Percentiles rank a stretch among this genome's conserved stretches.
Conservation (phyloP, 1,284 basidiomycete genomes). For the Malassezia yamatoensis region DNA sequence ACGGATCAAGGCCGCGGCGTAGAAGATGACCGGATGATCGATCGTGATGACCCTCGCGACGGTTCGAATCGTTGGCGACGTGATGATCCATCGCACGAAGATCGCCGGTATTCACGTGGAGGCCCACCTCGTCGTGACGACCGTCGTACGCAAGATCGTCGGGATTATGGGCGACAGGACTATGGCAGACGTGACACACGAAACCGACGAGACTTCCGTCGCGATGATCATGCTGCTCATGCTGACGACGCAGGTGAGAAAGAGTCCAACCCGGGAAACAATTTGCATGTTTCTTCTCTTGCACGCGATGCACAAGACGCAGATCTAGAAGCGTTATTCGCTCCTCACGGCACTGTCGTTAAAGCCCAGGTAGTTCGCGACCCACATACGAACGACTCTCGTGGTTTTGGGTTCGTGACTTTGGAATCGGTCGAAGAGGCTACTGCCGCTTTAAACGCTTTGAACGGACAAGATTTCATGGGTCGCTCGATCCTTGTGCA, state of each 20-base stretch:
- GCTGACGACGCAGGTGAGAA: slow-evolving; percentile 47
- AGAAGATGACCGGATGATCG: not conserved
- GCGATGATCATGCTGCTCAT: not conserved
- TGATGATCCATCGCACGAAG: not conserved
- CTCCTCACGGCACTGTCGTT: slow-evolving; percentile 63
- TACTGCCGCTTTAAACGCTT: slow-evolving; percentile 70
- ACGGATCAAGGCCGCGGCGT: not conserved
- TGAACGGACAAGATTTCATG: slow-evolving; percentile 72
- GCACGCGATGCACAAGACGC: slow-evolving; percentile 68
- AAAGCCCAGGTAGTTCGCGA: slow-evolving; percentile 91
- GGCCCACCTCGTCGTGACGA: not conserved
- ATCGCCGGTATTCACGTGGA: not conserved
- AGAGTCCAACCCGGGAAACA: slow-evolving; percentile 76
- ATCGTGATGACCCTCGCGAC: not conserved
- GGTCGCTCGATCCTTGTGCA: slow-evolving; percentile 70
- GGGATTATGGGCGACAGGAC: not conserved
- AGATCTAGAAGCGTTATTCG: slow-evolving; percentile 75
- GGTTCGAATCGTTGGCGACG: not conserved
- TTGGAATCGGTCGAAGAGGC: slow-evolving; percentile 80
- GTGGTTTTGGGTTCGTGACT: slow-evolving; percentile 95
- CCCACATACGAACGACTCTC: slow-evolving; percentile 87
- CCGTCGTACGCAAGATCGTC: not conserved
- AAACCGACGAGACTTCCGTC: not conserved
- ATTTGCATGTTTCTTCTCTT: slow-evolving; percentile 85
- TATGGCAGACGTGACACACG: not conserved